Percentiles rank a stretch among this genome's conserved stretches.
phyloP scores from a whole-genome alignment of 257 asterid genomes.

The Solanum sparsipilum region DNA sequence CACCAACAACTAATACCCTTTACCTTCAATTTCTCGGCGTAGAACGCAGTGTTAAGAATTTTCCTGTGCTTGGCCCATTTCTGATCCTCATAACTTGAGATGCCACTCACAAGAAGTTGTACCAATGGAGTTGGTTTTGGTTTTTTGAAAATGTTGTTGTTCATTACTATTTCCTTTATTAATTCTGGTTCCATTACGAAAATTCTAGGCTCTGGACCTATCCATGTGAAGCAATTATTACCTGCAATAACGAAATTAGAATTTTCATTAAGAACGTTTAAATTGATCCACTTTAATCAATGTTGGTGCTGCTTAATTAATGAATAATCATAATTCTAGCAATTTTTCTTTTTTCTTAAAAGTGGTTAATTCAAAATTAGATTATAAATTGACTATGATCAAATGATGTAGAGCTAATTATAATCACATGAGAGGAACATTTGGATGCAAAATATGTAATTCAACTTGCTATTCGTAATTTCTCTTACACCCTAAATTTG shows the following conservation, averaged over 20 bases:
- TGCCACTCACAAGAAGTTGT: slow-evolving; percentile 31
- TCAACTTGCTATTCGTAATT: neutral
- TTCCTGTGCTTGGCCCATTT: slow-evolving; percentile 60
- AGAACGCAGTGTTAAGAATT: slow-evolving; percentile 49
- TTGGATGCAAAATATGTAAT: neutral
- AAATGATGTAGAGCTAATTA: neutral
- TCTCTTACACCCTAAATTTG: neutral
- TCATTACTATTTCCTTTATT: slow-evolving; percentile 24
- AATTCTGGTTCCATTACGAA: slow-evolving; percentile 35
- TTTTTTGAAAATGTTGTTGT: slow-evolving; percentile 29
- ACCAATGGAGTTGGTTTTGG: slow-evolving; percentile 46
- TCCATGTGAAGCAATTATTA: slow-evolving; percentile 37
- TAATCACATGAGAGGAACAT: neutral
- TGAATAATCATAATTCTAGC: neutral
- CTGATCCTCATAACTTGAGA: slow-evolving; percentile 33
- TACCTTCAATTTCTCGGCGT: slow-evolving; percentile 49
- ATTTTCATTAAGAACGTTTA: neutral
- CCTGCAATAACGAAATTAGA: slow-evolving; percentile 9
- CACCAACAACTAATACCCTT: neutral
- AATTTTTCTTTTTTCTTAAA: neutral
- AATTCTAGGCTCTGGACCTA: slow-evolving; percentile 39
- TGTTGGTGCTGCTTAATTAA: neutral
- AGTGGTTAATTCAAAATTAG: neutral
- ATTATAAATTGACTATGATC: neutral
- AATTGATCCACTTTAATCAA: neutral